phyloP scores from a whole-genome alignment of 2,329 filamentous ascomycete genomes.

The Scedosporium minutisporum region DNA sequence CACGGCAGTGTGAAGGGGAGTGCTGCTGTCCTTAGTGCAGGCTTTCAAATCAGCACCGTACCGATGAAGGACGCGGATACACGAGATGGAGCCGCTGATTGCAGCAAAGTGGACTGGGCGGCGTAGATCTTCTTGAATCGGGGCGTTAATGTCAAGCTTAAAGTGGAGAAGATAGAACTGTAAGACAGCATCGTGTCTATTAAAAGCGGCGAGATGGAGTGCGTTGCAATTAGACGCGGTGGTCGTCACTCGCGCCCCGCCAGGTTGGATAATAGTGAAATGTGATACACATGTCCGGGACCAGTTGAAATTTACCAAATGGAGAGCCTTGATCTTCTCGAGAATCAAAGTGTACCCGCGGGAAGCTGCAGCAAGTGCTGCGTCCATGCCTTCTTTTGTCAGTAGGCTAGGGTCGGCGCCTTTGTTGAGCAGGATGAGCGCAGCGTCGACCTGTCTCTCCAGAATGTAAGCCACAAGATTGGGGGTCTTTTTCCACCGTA shows the following conservation, averaged over 20 bases:
- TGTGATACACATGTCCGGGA: slow-evolving; percentile 7
- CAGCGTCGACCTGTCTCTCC: too few species aligned
- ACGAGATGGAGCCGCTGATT: slow-evolving; percentile 6
- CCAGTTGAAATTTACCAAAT: slow-evolving; percentile 8
- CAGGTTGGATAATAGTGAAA: slow-evolving; percentile 8
- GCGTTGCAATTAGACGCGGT: slow-evolving; percentile 8
- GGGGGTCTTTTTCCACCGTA: too few species aligned
- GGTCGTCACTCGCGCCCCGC: slow-evolving; percentile 2
- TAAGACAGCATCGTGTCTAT: slow-evolving; percentile 7
- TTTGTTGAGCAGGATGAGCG: too few species aligned
- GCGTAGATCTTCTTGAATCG: slow-evolving; percentile 1
- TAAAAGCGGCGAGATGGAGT: slow-evolving; percentile 10
- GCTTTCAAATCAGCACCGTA: slow-evolving; percentile 18
- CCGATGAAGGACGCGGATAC: slow-evolving; percentile 17
- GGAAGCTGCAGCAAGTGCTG: too few species aligned
- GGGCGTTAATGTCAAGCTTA: too few species aligned
- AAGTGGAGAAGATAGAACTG: slow-evolving; percentile 8
- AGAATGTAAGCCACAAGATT: too few species aligned
- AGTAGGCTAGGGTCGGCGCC: too few species aligned
- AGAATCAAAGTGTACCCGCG: too few species aligned
- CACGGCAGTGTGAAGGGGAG: slow-evolving; percentile 17
- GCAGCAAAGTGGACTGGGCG: slow-evolving; percentile 9
- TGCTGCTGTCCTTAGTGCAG: slow-evolving; percentile 19
- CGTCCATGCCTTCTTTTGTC: too few species aligned
- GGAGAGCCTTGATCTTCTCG: background rate